Base-by-base conservation (phyloP, 306 rosid genomes). In the Lagenaria siceraria region DNA sequence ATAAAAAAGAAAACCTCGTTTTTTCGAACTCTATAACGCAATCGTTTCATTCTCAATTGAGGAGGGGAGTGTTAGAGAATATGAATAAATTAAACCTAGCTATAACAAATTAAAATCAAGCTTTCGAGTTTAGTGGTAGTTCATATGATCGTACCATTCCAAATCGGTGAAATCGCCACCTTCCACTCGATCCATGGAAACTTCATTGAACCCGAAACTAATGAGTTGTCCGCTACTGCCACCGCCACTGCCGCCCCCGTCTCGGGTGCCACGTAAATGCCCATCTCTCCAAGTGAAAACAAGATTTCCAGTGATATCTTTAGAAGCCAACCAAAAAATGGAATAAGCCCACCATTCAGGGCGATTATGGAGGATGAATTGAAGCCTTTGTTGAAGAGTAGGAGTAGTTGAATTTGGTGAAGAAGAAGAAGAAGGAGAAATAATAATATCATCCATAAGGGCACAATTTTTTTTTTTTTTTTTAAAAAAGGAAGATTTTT, bases 291-390 rank as follows among this genome's bases (percentile, higher is more conserved):
- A 89, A 1, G 81, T 73, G 18, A 87, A 80, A 22, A 53, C 31
- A 11, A 71, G 66, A 4, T 63, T 25, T 4, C 74, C 75, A 10
- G 51, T 27, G 19, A 35, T 49, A 18, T 80, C 83, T 14, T 74
- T 82, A 19, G 76, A 77, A 65, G 88, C 82, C 78, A 77, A 77
- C 94, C 94, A 89, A 63, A 86, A 84, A 54, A 87, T 87, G 73
- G 82, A 53, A 29, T 89, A 89, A 0, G 62, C 79, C 90, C 91
- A 89, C 88, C 90, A 80, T 64, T 86, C 90, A 1, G 83, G 79
- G 21, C 85, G 77, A 82, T 17, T 81, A 24, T 78, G 82, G 81
- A 86, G 18, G 36, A 89, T 29, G 81, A 81, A 78, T 14, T 69
- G 85, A 69, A 86, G 90, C 3, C 76, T 82, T 10, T 86, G 85